phyloP scores from a whole-genome alignment of 768 basidiomycete genomes.

The Hortiboletus campestris region DNA sequence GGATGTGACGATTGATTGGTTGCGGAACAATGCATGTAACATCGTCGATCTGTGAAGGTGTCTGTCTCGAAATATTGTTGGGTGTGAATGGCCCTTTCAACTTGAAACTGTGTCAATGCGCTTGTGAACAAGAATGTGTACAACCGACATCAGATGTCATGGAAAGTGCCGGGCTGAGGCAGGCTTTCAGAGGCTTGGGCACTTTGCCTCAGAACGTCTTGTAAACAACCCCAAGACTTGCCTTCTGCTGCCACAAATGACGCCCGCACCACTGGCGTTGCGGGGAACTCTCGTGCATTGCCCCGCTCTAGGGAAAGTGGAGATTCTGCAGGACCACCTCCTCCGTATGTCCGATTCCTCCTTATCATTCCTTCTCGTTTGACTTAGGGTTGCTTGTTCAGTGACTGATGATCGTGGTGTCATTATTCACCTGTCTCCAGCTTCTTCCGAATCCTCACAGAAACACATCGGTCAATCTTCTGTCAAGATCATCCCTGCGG shows the following conservation, averaged over 20 bases:
- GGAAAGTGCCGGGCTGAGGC: too few species aligned
- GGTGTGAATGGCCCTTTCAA: not conserved
- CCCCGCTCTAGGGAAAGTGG: conserved; percentile 48
- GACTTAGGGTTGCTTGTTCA: conserved; percentile 13
- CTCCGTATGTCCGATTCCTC: conserved; percentile 37
- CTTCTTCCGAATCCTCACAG: conserved; percentile 35
- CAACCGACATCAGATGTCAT: too few species aligned
- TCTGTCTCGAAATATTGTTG: not conserved
- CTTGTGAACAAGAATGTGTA: too few species aligned
- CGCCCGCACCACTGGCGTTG: conserved; percentile 23
- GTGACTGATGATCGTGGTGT: conserved; percentile 41
- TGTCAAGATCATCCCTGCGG: conserved; percentile 40
- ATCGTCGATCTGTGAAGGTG: conserved; percentile 18
- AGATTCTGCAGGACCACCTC: conserved; percentile 55
- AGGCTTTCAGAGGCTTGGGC: too few species aligned
- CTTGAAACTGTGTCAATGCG: too few species aligned
- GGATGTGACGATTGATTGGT: conserved; percentile 57
- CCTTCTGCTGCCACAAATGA: conserved; percentile 14
- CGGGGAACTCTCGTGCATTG: conserved; percentile 60
- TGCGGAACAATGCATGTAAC: conserved; percentile 39
- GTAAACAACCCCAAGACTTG: not conserved
- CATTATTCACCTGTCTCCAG: conserved; percentile 50
- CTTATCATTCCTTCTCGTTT: not conserved
- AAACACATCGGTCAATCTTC: conserved; percentile 27
- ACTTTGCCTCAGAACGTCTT: too few species aligned